phyloP scores from a whole-genome alignment of 306 rosid genomes.

The Adenanthera pavonina region DNA sequence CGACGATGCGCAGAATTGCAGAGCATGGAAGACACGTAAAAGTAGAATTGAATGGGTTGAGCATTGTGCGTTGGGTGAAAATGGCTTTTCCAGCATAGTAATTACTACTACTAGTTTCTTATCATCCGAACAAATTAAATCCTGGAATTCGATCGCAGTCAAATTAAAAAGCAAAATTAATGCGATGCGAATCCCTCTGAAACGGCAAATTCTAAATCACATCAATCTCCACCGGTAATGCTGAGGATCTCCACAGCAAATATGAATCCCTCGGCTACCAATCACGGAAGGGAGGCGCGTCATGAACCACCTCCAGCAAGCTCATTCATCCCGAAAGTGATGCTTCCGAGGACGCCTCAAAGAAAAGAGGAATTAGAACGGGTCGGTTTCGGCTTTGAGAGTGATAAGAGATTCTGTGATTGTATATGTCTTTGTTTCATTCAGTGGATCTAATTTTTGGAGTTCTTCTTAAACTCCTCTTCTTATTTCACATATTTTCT shows the following conservation, averaged over 20 bases:
- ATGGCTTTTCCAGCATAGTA: not conserved
- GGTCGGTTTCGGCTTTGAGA: constrained; percentile 32
- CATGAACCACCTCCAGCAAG: not conserved
- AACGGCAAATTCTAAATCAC: not conserved
- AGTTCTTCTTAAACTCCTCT: not conserved
- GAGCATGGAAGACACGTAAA: too few species aligned
- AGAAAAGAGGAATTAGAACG: constrained; percentile 39
- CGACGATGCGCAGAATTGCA: not conserved
- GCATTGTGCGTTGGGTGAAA: not conserved
- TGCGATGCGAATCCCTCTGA: constrained; percentile 9
- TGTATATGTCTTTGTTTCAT: constrained; percentile 4
- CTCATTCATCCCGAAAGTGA: constrained; percentile 10
- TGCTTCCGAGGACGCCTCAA: constrained; percentile 35
- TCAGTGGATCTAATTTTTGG: not conserved
- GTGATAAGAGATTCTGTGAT: not conserved
- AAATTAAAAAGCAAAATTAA: too few species aligned
- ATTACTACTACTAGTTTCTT: not conserved
- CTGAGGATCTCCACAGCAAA: constrained; percentile 36
- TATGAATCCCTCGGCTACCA: constrained; percentile 4
- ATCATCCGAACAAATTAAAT: constrained; percentile 18
- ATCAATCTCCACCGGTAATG: constrained; percentile 1
- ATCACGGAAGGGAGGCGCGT: not conserved
- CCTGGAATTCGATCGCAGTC: not conserved
- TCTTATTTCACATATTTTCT: not conserved
- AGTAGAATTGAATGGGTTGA: too few species aligned